Evolutionary conservation across 768 basidiomycete species (phyloP).

Genomic region (Candolleomyces efflorescens): DNA sequence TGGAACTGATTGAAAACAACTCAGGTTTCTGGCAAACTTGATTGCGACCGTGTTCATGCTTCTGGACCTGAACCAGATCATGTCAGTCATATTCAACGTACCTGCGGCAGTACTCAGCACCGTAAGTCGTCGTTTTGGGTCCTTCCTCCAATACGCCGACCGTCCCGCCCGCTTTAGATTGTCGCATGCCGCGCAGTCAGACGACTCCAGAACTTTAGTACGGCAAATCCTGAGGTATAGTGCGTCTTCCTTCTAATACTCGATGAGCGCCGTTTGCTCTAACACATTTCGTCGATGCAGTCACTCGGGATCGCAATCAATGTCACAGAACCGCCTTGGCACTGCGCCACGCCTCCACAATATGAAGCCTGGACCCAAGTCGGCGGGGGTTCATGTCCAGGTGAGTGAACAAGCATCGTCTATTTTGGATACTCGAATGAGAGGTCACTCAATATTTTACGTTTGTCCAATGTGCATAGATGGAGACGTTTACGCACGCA

Average conservation of each 20-base stretch:
- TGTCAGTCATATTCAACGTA: conserved; percentile 64
- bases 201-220: conserved; percentile 49
- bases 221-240: conserved; percentile 41
- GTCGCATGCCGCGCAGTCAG: conserved; percentile 59
- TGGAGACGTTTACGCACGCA: conserved; percentile 44
- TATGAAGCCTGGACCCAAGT: conserved; percentile 12
- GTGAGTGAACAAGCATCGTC: conserved; percentile 17
- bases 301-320: conserved; percentile 5
- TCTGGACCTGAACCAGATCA: conserved; percentile 58
- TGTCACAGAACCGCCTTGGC: not conserved
- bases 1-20: too few relatives aligned
- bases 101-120: conserved; percentile 56
- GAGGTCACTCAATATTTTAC: not conserved
- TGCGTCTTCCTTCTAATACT: conserved; percentile 20
- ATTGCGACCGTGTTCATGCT: conserved; percentile 62
- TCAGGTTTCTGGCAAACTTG: conserved; percentile 40
- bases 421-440: conserved; percentile 1
- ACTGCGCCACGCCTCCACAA: not conserved
- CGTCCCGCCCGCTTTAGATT: conserved; percentile 31
- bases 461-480: conserved; percentile 22
- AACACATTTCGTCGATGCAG: conserved; percentile 17
- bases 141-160: not conserved
- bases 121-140: conserved; percentile 23
- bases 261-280: conserved; percentile 6
- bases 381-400: conserved; percentile 42